Conservation (phyloP, 2,329 filamentous ascomycete species). For the Aureobasidium uvarum region DNA sequence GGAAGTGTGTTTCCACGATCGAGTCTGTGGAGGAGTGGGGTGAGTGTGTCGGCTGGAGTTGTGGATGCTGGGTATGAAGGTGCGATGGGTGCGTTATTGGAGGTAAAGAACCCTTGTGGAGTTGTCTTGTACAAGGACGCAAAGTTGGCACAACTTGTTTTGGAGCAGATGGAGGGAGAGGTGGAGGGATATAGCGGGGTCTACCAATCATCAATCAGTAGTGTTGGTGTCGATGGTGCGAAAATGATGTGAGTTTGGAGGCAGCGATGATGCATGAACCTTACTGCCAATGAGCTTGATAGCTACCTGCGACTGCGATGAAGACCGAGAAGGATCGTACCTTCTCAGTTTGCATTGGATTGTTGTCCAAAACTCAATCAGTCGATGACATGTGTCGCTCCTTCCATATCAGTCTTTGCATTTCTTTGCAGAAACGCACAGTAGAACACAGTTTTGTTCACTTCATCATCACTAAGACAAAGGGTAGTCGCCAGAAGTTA, state of each 20-base stretch:
- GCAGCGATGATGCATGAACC: too few relatives aligned
- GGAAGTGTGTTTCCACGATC: conserved; percentile 42
- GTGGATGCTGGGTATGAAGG: conserved; percentile 48
- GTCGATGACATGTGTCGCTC: too few relatives aligned
- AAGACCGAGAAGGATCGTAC: too few relatives aligned
- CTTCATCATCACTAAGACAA: too few relatives aligned
- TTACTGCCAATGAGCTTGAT: too few relatives aligned
- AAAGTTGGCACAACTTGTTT: conserved; percentile 45
- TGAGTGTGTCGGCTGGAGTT: conserved; percentile 41
- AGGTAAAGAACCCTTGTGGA: conserved; percentile 34
- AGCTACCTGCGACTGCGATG: too few relatives aligned
- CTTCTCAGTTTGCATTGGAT: too few relatives aligned
- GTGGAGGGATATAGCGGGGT: conserved; percentile 43
- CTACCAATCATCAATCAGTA: conserved; percentile 37
- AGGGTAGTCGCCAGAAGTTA: too few relatives aligned
- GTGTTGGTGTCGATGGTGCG: not conserved
- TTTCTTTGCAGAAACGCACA: too few relatives aligned
- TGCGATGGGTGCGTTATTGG: conserved; percentile 42
- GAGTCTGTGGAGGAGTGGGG: conserved; percentile 46
- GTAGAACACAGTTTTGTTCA: too few relatives aligned
- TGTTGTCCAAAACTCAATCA: too few relatives aligned
- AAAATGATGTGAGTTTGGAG: not conserved
- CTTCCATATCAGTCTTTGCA: too few relatives aligned
- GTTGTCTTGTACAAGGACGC: conserved; percentile 40
- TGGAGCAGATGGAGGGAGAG: conserved; percentile 40